Conservation (phyloP, 768 basidiomycete species). For the Tubosaeta sp. region DNA sequence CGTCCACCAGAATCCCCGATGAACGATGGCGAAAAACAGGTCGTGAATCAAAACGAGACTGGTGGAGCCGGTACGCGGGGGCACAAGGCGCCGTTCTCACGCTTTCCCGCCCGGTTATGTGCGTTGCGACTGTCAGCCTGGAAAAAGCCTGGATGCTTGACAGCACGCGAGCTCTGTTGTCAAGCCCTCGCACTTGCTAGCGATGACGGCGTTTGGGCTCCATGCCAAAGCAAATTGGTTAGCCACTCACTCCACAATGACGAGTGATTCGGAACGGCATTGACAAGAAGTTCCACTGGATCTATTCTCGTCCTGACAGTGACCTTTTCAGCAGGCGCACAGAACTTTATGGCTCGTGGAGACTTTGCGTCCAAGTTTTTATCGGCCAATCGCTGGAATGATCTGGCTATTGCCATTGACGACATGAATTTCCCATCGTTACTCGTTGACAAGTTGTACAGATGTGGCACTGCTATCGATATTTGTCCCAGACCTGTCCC, state of each 20-base stretch:
- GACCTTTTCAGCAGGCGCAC: no score
- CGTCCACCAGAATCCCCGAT: constrained; percentile 8
- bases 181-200: neutral
- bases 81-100: constrained; percentile 22
- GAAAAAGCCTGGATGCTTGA: constrained; percentile 2
- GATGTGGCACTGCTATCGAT: neutral
- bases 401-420: neutral
- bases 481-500: neutral
- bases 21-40: constrained; percentile 17
- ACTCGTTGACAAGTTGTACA: neutral
- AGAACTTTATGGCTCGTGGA: neutral
- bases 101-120: constrained; percentile 17
- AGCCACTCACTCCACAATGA: neutral
- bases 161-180: constrained; percentile 3
- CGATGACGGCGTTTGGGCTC: neutral
- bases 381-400: neutral
- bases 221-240: neutral
- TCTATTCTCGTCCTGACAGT: no score
- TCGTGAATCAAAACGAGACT: constrained; percentile 13
- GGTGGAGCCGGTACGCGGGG: constrained; percentile 7
- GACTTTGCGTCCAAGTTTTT: neutral
- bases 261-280: neutral
- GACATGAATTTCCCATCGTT: constrained; percentile 5
- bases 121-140: constrained; percentile 4
- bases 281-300: neutral